Base-by-base conservation (phyloP, 2,329 filamentous ascomycete genomes). In the Alternaria solani region DNA sequence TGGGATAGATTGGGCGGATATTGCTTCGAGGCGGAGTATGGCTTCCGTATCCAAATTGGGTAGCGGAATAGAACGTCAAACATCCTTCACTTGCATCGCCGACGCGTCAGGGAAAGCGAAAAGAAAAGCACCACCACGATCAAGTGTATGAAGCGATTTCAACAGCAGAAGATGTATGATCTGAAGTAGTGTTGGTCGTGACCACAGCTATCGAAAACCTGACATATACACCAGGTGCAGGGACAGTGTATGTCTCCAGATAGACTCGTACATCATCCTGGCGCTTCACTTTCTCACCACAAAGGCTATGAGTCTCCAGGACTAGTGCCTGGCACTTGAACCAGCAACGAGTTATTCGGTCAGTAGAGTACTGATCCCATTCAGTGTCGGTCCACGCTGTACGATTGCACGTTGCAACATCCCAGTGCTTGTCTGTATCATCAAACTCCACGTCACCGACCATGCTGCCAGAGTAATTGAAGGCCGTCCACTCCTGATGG, bases 41-140 rank as follows among this genome's bases (percentile, higher is more conserved):
- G 30, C 44, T 38, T 51, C 54, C 54, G 54, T 18, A 28, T 47
- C 52, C 23, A 39, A 26, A 46, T 47, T 30, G 16, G 52, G 18
- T 18, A 30, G 20, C 14, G 14, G 36, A 30, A 30, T 30, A 30
- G 46, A 34, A 48, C 30, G 46, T 48, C 30, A 18, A 28, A 48
- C 30, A 12, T 36, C 12, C 18, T 36, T 34, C 5, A 9, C 7
- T 41, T n/a, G n/a, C 38, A 20, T 20, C 18, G 3, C 38, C 3
- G 20, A 39, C 8, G n/a, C n/a, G n/a, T 20, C n/a, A 20, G 3
- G 16, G 36, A n/a, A 3, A 30, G 2, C 28, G 2, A 12, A 3
- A 14, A 16, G 32, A 16, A 36, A 16, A 36, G 32, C 14, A 36
- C 11, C 3, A 36, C 32, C 6, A 12, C 2, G 14, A 36, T 30